A percentile compares a stretch with the other conserved stretches of the same genome.
Conservation (phyloP, 176 grass and related monocot species). For the Oryza nivara region DNA sequence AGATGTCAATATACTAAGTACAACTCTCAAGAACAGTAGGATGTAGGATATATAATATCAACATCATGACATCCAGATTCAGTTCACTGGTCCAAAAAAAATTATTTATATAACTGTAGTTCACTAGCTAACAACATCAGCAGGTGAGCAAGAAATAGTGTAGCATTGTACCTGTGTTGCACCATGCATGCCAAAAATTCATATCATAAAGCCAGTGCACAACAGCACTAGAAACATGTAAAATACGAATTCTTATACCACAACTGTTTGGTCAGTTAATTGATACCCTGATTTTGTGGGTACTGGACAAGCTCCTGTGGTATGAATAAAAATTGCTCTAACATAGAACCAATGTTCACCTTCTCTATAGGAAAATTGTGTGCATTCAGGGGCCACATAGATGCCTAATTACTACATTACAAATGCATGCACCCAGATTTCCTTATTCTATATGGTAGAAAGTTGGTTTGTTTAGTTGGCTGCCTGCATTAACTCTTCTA, state of each 20-base stretch:
- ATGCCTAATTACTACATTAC: background rate
- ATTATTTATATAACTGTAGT: conserved; percentile 14
- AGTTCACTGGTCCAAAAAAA: conserved; percentile 11
- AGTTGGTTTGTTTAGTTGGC: background rate
- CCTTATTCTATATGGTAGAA: background rate
- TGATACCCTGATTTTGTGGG: background rate
- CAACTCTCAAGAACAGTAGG: background rate
- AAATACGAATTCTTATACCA: background rate
- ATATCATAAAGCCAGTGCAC: conserved; percentile 19
- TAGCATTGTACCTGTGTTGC: background rate
- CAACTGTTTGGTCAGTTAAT: background rate
- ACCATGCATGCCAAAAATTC: conserved; percentile 14
- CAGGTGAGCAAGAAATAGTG: background rate
- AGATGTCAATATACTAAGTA: conserved; percentile 22
- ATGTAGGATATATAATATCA: background rate
- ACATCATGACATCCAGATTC: background rate
- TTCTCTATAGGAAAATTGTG: background rate
- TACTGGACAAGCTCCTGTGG: background rate
- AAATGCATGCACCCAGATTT: background rate
- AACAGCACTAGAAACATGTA: background rate
- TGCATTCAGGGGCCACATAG: background rate
- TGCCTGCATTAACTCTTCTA: conserved; percentile 8
- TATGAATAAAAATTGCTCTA: background rate
- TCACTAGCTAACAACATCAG: conserved; percentile 19
- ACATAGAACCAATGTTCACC: background rate